Evolutionary conservation across 208 protist genomes (phyloP), one percentile per base, ranked within the genome.

Genomic region (Crithidia fasciculata): DNA sequence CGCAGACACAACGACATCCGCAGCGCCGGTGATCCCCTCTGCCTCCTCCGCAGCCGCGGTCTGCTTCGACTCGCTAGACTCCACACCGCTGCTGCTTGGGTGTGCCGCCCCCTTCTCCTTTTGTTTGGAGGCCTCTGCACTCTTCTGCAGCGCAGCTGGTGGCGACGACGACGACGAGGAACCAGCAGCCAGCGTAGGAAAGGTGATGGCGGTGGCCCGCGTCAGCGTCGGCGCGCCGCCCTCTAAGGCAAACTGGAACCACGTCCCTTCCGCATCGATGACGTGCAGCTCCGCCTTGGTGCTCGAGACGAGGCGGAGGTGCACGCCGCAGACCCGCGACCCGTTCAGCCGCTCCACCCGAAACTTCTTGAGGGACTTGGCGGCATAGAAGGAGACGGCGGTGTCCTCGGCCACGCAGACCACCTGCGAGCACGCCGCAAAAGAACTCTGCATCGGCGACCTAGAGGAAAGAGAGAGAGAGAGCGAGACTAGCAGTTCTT

Each of bases 361-460:
- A 54, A 93, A 96, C 77, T 96, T 96, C 60, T 84, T 89, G 13
- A 96, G 76, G 44, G 81, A 90, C 67, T 92, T 91, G 4, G 89
- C 79, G 8, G 89, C 83, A 75, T 90, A 96, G 69, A 96, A 93
- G 28, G 89, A 74, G 15, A 96, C 84, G 12, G 83, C 74, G 40
- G 75, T 85, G 78, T 96, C 91, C 74, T 96, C 89, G 12, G 88
- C 87, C 8, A 96, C 89, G 52, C 91, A 96, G 6, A 96, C 54
- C 10, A 86, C 89, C 41, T 93, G 86, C 39, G 85, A 69, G 74
- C 86, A 93, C 52, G 89, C 74, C 19, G 89, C 83, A 44, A 96
- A 87, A n/a, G 66, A 94, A 65, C 55, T 87, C 80, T 63, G 86
- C 74, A 80, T 80, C 16, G 6, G 19, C 49, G 45, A 55, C 8